A percentile compares a stretch with the other conserved stretches of the same genome.
Conservation (phyloP, 352 stramenopile species). For the Phytophthora megakarya region DNA sequence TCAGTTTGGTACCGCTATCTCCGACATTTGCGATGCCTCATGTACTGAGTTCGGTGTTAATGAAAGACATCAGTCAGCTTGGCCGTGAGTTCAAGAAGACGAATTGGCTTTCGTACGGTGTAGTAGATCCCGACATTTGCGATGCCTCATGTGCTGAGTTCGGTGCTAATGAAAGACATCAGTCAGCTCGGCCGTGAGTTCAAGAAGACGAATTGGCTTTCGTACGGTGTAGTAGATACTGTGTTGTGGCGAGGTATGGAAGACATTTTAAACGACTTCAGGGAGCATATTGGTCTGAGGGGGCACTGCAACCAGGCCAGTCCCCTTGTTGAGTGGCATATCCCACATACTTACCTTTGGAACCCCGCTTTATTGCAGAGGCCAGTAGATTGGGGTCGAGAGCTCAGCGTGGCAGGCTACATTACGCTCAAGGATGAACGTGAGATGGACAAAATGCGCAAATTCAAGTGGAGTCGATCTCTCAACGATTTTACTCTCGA, state of each 20-base stretch:
- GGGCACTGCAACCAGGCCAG: constrained; percentile 34
- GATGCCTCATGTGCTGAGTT: constrained; percentile 50
- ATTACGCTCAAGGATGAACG: constrained; percentile 39
- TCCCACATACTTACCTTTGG: constrained; percentile 55
- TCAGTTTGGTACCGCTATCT: constrained; percentile 41
- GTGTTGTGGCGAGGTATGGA: constrained; percentile 39
- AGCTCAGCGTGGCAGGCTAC: constrained; percentile 48
- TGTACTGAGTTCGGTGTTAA: constrained; percentile 40
- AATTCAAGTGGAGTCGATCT: constrained; percentile 36
- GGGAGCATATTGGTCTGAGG: constrained; percentile 40
- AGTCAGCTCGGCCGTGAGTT: constrained; percentile 31
- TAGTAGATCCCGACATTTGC: too few species aligned
- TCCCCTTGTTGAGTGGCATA: constrained; percentile 46
- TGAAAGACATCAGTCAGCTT: constrained; percentile 32
- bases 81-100: constrained; percentile 37
- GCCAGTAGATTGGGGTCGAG: constrained; percentile 47
- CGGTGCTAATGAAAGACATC: constrained; percentile 35
- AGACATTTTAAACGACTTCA: constrained; percentile 49
- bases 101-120: constrained; percentile 49
- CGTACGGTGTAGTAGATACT: constrained; percentile 48
- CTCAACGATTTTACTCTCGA: constrained; percentile 41
- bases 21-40: constrained; percentile 55
- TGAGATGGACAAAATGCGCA: constrained; percentile 35
- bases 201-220: constrained; percentile 45
- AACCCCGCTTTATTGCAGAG: constrained; percentile 40